These are phyloP conservation scores for Claviceps sp. DNA, from an alignment of 2,329 filamentous ascomycete genomes.

Conservation along the genomic window DNA sequence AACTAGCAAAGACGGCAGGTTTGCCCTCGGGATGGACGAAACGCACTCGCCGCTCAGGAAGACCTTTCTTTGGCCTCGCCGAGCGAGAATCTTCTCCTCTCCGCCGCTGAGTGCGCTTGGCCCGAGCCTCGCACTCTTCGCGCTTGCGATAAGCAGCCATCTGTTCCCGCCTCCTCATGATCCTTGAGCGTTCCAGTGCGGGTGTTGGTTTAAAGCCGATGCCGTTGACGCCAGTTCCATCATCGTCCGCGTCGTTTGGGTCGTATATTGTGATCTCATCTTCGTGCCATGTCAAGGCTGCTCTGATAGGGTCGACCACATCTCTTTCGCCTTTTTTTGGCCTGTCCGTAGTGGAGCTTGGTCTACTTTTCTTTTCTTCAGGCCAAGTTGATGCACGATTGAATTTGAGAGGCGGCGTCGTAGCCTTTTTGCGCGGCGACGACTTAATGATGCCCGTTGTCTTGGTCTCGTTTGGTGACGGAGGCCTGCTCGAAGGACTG, in stretches of 20 bases:
- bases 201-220: conserved; percentile 54
- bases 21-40: conserved; percentile 27
- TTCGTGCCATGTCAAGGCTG: conserved; percentile 52
- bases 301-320: conserved; percentile 39
- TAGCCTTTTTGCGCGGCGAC: conserved; percentile 20
- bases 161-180: conserved; percentile 44
- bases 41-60: conserved; percentile 22
- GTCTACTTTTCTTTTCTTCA: not conserved
- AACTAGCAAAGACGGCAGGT: conserved; percentile 18
- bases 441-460: conserved; percentile 16
- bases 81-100: conserved; percentile 19
- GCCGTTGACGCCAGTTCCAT: conserved; percentile 54
- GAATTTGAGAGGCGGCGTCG: conserved; percentile 25
- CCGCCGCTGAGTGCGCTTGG: conserved; percentile 38
- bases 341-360: conserved; percentile 1
- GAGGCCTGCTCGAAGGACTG: not conserved
- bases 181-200: conserved; percentile 43
- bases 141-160: conserved; percentile 48
- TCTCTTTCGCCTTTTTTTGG: conserved; percentile 19
- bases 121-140: conserved; percentile 47
- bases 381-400: conserved; percentile 12
- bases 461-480: not conserved
- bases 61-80: conserved; percentile 14
- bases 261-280: conserved; percentile 56
- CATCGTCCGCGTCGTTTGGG: conserved; percentile 50